Conservation (phyloP, 345 rosid genomes). For the Aquilaria yunnanensis region DNA sequence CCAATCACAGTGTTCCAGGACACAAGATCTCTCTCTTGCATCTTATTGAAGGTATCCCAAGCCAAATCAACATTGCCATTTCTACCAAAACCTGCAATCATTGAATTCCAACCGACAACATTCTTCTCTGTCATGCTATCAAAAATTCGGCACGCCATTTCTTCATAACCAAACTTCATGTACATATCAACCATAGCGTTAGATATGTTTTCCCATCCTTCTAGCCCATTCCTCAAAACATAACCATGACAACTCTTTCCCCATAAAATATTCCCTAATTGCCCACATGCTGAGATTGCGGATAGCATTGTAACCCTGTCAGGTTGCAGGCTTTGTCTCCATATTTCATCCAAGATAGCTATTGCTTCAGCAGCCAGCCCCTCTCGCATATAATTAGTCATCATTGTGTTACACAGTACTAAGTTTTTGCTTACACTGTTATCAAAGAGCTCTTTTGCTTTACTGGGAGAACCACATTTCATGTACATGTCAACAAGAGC, state of each 20-base stretch:
- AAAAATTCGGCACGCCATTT: conserved; percentile 31
- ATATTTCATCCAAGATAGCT: conserved; percentile 28
- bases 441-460: conserved; percentile 36
- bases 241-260: conserved; percentile 47
- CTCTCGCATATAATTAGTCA: conserved; percentile 38
- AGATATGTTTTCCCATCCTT: conserved; percentile 31
- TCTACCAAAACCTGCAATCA: conserved; percentile 37
- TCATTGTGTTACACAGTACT: conserved; percentile 44
- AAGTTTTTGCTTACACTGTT: conserved; percentile 32
- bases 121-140: conserved; percentile 32
- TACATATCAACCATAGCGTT: conserved; percentile 51
- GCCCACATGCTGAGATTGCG: conserved; percentile 40
- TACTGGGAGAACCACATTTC: conserved; percentile 44
- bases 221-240: conserved; percentile 44
- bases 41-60: conserved; percentile 33
- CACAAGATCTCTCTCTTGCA: conserved; percentile 45
- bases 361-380: conserved; percentile 40
- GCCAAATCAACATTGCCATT: conserved; percentile 35
- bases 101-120: conserved; percentile 48
- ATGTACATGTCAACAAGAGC: conserved; percentile 55
- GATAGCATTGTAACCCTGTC: conserved; percentile 44
- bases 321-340: conserved; percentile 26
- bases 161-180: conserved; percentile 44
- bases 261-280: conserved; percentile 21
- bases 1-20: conserved; percentile 47